Evolutionary conservation across 345 rosid genomes (phyloP).

Genomic region (Brassica napus): Da-Ae NC_063452.1:55443501-55444000

Average conservation of each 20-base stretch:
- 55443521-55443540: slow-evolving; percentile 6
- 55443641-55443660: not conserved
- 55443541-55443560: slow-evolving; percentile 5
- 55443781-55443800: no score
- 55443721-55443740: not conserved
- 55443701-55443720: not conserved
- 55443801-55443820: no score
- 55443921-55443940: no score
- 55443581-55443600: not conserved
- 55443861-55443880: no score
- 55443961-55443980: no score
- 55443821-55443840: no score
- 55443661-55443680: not conserved
- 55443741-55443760: not conserved
- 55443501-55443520: slow-evolving; percentile 14
- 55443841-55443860: no score
- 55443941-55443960: no score
- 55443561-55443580: not conserved
- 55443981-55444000: no score
- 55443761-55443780: no score
- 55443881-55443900: no score
- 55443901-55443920: no score
- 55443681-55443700: slow-evolving; percentile 2
- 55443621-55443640: not conserved
- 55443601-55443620: not conserved